Base-by-base conservation (phyloP, 108 stramenopile genomes). In the Epipyxis sp. region DNA sequence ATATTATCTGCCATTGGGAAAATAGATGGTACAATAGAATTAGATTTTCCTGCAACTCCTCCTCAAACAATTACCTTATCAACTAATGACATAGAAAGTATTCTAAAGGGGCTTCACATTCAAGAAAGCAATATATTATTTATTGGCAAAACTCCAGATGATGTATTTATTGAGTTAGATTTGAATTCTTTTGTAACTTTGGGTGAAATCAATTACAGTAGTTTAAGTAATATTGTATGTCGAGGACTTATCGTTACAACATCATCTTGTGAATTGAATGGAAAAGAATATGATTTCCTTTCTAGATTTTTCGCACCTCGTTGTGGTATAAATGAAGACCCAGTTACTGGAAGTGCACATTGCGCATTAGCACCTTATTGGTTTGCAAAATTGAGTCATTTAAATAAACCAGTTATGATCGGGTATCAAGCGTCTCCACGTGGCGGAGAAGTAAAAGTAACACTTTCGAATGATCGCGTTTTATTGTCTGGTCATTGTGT, bases 281-380 rank as follows among this genome's bases (percentile, higher is more conserved):
- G 69, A 0, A 68, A n/a, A 20, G 92, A 94, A 76, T 42, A 40
- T 79, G 2, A 80, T 78, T 44, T 79, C 80, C 6, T 40, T 72
- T 34, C 78, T 59, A 32, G 71, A 39, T 20, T 16, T 42, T 27
- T 81, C 59, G 65, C 81, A 34, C 77, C 81, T 10, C 78, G 77
- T 44, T 16, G 87, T 32, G 97, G 97, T 13, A 94, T 99, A 35
- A 86, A 92, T 68, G 98, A 99, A 86, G 98, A 99, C 80, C 95
- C 97, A 0, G 97, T 98, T 1, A 94, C 93, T 1, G 98, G 98
- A 1, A 91, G 88, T 50, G 94, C 97, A 0, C 97, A 98, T 77
- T 97, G 95, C 82, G 82, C 85, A 35, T 81, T 97, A 25, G 95
- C 86, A 1, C 97, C 95, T 0, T 93, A 97, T 71, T 99, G 93